phyloP scores from a whole-genome alignment of 2,329 filamentous ascomycete genomes.

The Blastomyces emzantsi region DNA sequence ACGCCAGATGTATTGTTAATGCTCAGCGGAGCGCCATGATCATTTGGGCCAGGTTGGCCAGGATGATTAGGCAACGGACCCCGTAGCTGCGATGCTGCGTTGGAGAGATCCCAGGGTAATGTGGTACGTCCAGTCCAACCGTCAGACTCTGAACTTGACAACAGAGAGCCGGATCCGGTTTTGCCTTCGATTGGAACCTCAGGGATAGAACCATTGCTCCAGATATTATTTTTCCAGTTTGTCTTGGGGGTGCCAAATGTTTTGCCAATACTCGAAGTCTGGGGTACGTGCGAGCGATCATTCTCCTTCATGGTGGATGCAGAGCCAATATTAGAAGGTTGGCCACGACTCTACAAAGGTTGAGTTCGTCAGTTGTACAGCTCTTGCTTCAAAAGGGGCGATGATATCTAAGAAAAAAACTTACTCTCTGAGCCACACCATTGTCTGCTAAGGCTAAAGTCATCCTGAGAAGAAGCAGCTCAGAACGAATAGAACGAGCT shows the following conservation, averaged over 20 bases:
- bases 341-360: constrained; percentile 22
- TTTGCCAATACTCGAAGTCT: constrained; percentile 33
- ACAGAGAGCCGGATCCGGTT: constrained; percentile 60
- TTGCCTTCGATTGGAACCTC: constrained; percentile 43
- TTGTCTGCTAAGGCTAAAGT: constrained; percentile 31
- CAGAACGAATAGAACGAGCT: constrained; percentile 17
- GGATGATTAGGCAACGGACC: constrained; percentile 45
- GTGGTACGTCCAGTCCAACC: constrained; percentile 47
- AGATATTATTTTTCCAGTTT: constrained; percentile 43
- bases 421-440: constrained; percentile 31
- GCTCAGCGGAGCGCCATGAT: constrained; percentile 29
- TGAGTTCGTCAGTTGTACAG: constrained; percentile 10
- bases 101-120: constrained; percentile 51
- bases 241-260: constrained; percentile 38
- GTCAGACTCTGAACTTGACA: constrained; percentile 60
- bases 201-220: constrained; percentile 37
- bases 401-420: constrained; percentile 14
- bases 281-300: constrained; percentile 30
- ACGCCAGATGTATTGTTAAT: constrained; percentile 31
- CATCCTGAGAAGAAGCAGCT: constrained; percentile 22
- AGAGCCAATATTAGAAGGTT: constrained; percentile 33
- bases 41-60: constrained; percentile 45
- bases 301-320: constrained; percentile 24
- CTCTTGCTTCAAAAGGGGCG: background rate
- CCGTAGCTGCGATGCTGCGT: constrained; percentile 37